Evolutionary conservation across 169 alveolate species (phyloP), one percentile per base, ranked within the genome.

Genomic region (Cryptosporidium tyzzeri): DNA sequence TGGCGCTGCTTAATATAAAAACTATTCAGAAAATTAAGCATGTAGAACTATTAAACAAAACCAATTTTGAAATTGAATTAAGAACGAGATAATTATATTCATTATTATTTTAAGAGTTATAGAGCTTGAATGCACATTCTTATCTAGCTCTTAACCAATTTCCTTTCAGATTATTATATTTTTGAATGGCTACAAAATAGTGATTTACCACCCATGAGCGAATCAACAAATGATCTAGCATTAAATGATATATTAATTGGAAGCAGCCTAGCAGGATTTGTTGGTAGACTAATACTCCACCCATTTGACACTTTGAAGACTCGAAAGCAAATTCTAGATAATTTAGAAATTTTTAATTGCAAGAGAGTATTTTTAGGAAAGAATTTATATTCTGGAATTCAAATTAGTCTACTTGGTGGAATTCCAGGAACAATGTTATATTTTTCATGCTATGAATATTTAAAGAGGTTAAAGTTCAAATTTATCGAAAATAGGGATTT

Each of bases 381-480:
- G 21, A 61, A 61, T 4, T 61, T 61, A 21, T 61, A 61, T 2
- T 29, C 45, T 21, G 26, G 69, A 21, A 29, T 61, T 26, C 18
- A 12, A 37, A 68, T 68, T 37, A 68, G 26, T 14, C 31, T 68
- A 68, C n/a, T 35, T 68, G 58, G 58, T 12, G 53, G 58, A 29
- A 18, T 37, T 31, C 74, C 53, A 23, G 58, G 31, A 23, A 37
- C 58, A 37, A n/a, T 41, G 18, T 0, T 68, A 31, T 67, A 67
- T 67, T 68, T 61, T 68, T 14, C 59, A 18, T 68, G 59, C 10
- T 68, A 26, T 21, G 33, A 29, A 68, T 68, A 37, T 68, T 68
- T 67, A 14, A 33, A 21, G 14, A 41, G 48, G 10, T 41, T 16
- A 48, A 48, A 14, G n/a, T 48, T 48, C 21, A 16, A 48, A 68